Evolutionary conservation across 208 protist genomes (phyloP), one percentile per base, ranked within the genome.

Genomic region (Trypanosomatidae sp.): DNA sequence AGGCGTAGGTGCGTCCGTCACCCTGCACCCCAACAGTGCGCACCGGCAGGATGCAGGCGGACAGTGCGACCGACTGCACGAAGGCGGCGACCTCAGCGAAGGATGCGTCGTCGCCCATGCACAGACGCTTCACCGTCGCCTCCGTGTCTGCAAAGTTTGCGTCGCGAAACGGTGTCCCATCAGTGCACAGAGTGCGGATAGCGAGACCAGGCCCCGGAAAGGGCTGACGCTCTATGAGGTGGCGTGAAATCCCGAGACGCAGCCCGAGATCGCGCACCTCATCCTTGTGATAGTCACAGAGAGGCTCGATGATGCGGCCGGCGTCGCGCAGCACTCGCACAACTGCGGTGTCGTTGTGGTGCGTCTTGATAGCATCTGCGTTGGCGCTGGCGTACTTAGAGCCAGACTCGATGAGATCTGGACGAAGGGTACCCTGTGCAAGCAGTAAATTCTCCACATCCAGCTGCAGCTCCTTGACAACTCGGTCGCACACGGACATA

Each of bases 151-250:
- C 77, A 55, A 88, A 91, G 28, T 81, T 72, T 1, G 69, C 74
- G 68, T 93, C 83, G 50, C 74, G 80, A 66, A 91, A 81, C 19
- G 82, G 83, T 49, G 71, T 90, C 10, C 84, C 91, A 59, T 97
- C 84, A 10, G 87, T 88, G 82, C 98, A 99, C 25, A 99, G 81
- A 1, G 95, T 90, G 66, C 98, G 95, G 76, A 99, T 98, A 9
- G 98, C 97, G 13, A 99, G 83, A n/a, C 98, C 99, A 17, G 99
- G 98, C 8, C 99, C 99, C n/a, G 98, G 97, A 73, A 98, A 99
- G 5, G 97, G 97, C 80, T 99, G 97, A 3, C 94, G 84, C 64
- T 94, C 80, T 28, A 99, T 95, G 4, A 99, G 85, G 0, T 89
- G 70, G 10, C 93, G 74, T n/a, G 97, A 87, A 53, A 99, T 90